Conservation (phyloP, 2,329 filamentous ascomycete genomes). For the Zymoseptoria brevis region DNA sequence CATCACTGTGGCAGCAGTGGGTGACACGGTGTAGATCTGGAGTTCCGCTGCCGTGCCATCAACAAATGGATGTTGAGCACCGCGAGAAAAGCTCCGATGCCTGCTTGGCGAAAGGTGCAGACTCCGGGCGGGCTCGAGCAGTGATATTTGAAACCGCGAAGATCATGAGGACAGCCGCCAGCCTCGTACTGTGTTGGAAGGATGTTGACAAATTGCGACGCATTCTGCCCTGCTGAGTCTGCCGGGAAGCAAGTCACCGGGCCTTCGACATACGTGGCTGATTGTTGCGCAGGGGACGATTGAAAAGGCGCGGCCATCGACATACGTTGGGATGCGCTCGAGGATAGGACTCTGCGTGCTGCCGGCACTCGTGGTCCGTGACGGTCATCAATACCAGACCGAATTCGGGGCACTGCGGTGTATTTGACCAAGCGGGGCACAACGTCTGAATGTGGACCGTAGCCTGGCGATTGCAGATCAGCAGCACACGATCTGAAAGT, state of each 20-base stretch:
- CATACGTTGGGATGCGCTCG: conserved; percentile 11
- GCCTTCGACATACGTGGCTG: conserved; percentile 6
- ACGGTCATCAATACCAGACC: neutral
- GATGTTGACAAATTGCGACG: conserved; percentile 14
- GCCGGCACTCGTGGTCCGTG: conserved; percentile 9
- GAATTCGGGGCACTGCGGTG: neutral
- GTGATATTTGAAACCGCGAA: conserved; percentile 3
- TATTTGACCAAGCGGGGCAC: neutral
- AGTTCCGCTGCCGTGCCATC: conserved; percentile 7
- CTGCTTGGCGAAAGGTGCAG: conserved; percentile 2
- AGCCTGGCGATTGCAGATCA: conserved; percentile 4
- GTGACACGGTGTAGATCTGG: conserved; percentile 11
- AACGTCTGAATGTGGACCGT: neutral
- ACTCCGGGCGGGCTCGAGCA: neutral
- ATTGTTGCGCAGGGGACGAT: conserved; percentile 10
- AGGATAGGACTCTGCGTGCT: conserved; percentile 8
- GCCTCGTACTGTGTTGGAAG: conserved; percentile 3
- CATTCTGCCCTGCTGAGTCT: conserved; percentile 2
- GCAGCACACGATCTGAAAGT: conserved; percentile 1
- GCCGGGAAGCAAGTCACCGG: conserved; percentile 7
- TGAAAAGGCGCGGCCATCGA: conserved; percentile 3
- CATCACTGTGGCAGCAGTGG: neutral
- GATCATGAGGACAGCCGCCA: conserved; percentile 9
- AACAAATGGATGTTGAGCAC: conserved; percentile 3
- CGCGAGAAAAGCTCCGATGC: conserved; percentile 7